Evolutionary conservation across 768 basidiomycete genomes (phyloP).

Genomic region (Mycena kentingensis): DNA sequence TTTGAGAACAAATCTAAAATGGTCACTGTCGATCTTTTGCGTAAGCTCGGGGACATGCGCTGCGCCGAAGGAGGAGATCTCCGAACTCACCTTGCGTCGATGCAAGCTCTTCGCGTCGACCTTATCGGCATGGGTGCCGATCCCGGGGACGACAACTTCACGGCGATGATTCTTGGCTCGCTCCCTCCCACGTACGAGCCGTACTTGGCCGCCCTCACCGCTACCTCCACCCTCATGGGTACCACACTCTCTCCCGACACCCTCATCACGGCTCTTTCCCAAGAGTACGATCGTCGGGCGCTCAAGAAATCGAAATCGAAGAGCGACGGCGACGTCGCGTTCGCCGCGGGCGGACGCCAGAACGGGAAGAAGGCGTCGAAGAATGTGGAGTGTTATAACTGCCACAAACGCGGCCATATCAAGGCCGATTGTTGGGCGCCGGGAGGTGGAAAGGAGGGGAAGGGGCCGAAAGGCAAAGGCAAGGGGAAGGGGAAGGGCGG

Average conservation of each 20-base stretch:
- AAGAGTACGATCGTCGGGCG: constrained; percentile 30
- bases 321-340: constrained; percentile 30
- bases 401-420: constrained; percentile 2
- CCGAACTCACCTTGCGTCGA: constrained; percentile 31
- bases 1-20: constrained; percentile 31
- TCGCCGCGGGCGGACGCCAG: constrained; percentile 18
- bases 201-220: constrained; percentile 32
- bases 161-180: constrained; percentile 36
- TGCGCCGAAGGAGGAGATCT: constrained; percentile 37
- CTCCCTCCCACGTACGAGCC: constrained; percentile 38
- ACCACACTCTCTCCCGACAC: constrained; percentile 25
- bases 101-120: constrained; percentile 33
- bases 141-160: constrained; percentile 34
- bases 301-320: constrained; percentile 23
- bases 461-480: constrained; percentile 6
- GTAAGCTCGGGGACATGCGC: constrained; percentile 26
- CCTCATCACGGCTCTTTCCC: constrained; percentile 25
- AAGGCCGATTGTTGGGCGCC: constrained; percentile 8
- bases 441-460: constrained; percentile 6
- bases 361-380: constrained; percentile 15
- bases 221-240: constrained; percentile 25
- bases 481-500: constrained; percentile 2
- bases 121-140: constrained; percentile 35
- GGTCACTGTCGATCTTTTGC: constrained; percentile 32
- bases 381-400: constrained; percentile 14